Percentiles rank a stretch among this genome's conserved stretches.
These are phyloP conservation scores for Podaxis sp. DNA, from an alignment of 768 basidiomycete genomes.

Conservation along the genomic window DNA sequence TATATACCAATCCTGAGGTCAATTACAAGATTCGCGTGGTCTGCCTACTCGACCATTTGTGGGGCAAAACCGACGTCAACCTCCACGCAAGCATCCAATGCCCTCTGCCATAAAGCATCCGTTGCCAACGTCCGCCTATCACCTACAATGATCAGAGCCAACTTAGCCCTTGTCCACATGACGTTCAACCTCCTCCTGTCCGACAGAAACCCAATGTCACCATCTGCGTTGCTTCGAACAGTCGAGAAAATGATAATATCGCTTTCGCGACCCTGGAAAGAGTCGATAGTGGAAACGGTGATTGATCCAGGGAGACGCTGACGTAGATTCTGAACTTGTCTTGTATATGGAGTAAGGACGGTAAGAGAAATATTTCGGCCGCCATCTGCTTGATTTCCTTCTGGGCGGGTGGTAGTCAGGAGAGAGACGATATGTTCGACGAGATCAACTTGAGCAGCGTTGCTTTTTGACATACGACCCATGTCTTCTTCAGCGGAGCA, in stretches of 20 bases:
- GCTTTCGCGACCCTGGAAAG: slow-evolving; percentile 69
- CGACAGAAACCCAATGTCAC: slow-evolving; percentile 67
- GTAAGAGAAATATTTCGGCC: slow-evolving; percentile 36
- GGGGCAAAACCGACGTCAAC: slow-evolving; percentile 19
- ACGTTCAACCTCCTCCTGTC: slow-evolving; percentile 64
- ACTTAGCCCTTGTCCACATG: slow-evolving; percentile 66
- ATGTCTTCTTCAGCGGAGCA: slow-evolving; percentile 59
- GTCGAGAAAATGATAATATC: slow-evolving; percentile 67
- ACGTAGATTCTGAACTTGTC: slow-evolving; percentile 51
- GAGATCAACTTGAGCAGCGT: slow-evolving; percentile 55
- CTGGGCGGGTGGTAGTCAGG: slow-evolving; percentile 27
- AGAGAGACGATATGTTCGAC: slow-evolving; percentile 47
- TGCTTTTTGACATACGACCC: slow-evolving; percentile 61
- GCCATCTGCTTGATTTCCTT: slow-evolving; percentile 16
- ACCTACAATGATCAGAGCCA: slow-evolving; percentile 62
- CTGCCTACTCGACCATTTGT: background rate
- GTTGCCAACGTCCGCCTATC: slow-evolving; percentile 48
- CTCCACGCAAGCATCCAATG: slow-evolving; percentile 40
- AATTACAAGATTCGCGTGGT: too few relatives aligned
- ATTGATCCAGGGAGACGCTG: slow-evolving; percentile 36
- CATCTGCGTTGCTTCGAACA: slow-evolving; percentile 57
- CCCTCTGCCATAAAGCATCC: slow-evolving; percentile 52
- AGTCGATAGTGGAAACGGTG: slow-evolving; percentile 52
- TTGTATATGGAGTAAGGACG: slow-evolving; percentile 60
- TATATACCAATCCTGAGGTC: too few relatives aligned